phyloP scores from a whole-genome alignment of 805 yeast species.

The Saturnispora dispora region DNA sequence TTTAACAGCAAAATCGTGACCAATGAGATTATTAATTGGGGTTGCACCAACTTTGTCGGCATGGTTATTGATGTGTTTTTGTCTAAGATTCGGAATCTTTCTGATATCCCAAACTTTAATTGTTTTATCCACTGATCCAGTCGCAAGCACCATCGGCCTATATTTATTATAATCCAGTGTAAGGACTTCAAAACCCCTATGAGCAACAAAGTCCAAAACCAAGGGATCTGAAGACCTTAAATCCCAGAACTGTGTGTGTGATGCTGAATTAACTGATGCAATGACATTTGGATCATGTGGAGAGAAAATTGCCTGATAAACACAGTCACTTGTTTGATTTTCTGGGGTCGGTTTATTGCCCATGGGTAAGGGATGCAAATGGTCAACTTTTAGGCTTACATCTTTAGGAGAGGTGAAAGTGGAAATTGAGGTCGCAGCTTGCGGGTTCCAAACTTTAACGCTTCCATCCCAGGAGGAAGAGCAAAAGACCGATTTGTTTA shows the following conservation, averaged over 20 bases:
- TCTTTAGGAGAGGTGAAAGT: constrained; percentile 38
- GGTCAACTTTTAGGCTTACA: constrained; percentile 15
- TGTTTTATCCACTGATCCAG: constrained; percentile 86
- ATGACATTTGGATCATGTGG: constrained; percentile 74
- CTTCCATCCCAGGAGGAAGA: constrained; percentile 91
- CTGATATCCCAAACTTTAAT: constrained; percentile 85
- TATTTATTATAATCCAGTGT: constrained; percentile 89
- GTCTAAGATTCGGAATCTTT: constrained; percentile 33
- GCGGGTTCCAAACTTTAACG: constrained; percentile 70
- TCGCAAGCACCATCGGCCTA: constrained; percentile 65
- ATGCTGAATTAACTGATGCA: constrained; percentile 64
- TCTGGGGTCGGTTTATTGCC: constrained; percentile 22
- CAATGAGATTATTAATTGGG: constrained; percentile 68
- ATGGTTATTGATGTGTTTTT: neutral
- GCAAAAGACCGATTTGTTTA: constrained; percentile 48
- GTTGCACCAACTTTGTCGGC: constrained; percentile 41
- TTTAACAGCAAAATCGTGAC: constrained; percentile 86
- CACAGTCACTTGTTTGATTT: constrained; percentile 42
- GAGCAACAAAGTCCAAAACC: constrained; percentile 56
- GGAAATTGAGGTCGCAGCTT: constrained; percentile 43
- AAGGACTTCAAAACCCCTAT: constrained; percentile 72
- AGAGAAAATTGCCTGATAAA: constrained; percentile 72
- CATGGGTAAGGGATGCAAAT: constrained; percentile 6
- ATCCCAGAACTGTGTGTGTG: constrained; percentile 77
- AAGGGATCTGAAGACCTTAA: constrained; percentile 57